Base-by-base conservation (phyloP, 2,329 filamentous ascomycete species). In the Cladosporium velox region DNA sequence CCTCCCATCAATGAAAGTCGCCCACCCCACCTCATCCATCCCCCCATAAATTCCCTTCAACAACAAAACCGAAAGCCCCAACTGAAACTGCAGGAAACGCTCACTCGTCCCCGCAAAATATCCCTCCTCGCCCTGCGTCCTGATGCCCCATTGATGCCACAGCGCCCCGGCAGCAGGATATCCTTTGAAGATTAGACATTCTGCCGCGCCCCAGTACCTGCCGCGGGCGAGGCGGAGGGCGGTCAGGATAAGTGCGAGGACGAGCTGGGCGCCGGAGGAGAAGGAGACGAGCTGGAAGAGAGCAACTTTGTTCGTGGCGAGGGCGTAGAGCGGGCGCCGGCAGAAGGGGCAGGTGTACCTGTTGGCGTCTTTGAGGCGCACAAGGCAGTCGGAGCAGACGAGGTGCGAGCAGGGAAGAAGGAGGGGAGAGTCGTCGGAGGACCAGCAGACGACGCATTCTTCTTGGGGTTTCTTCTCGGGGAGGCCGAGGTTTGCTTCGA, bases 381-480 rank as follows among this genome's bases (percentile, higher is more conserved):
- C 0, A 0, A 62, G 47, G 47, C 59, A 62, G n/a, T 21, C 44
- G 15, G 21, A 4, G 32, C 59, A 62, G 8, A 62, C 59, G 18
- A 35, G 14, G 32, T 62, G 59, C n/a, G 47, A 21, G 47, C 59
- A 62, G 47, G 59, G 59, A 12, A 62, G 59, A 2, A 2, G 32
- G 2, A 54, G 47, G n/a, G 59, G 59, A 12, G 44, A 2, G 1
- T 34, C 41, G 5, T 35, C 44, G 59, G 59, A 26, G 10, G 59
- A 38, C 59, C 59, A 62, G 59, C 59, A 62, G 47, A 62, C 24
- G 18, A 62, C 44, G 30, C 59, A 62, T 0, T 62, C 59, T 24
- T 28, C 21, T n/a, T 41, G n/a, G 32, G 24, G 44, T 38, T 62
- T 41, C 18, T 41, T 26, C 18, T 38, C 47, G 6, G 59, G 44